Evolutionary conservation across 305 asterid genomes (phyloP).

Genomic region (Petunia hybrid): DNA sequence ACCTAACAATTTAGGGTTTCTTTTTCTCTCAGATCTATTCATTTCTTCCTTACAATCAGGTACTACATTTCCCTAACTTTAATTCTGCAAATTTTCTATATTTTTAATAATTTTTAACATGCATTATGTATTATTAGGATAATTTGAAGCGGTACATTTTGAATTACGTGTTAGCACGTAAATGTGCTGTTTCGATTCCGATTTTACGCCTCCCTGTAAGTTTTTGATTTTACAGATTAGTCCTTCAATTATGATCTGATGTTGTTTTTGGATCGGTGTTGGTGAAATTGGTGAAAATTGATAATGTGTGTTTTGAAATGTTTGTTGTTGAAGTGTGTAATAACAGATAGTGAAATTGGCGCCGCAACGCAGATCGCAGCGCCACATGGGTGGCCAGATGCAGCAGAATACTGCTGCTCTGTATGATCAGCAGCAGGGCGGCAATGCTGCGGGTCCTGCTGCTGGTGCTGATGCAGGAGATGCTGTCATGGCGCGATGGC

Average conservation of each 20-base stretch:
- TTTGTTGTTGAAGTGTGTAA: conserved; percentile 29
- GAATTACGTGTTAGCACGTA: not conserved
- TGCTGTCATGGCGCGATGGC: conserved; percentile 99
- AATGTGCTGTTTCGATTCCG: conserved; percentile 20
- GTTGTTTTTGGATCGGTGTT: not conserved
- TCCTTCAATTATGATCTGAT: not conserved
- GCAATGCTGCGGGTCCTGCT: conserved; percentile 60
- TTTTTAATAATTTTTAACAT: not conserved
- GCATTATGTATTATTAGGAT: conserved; percentile 20
- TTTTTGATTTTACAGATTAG: not conserved
- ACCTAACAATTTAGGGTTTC: too few relatives aligned
- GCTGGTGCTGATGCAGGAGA: conserved; percentile 84
- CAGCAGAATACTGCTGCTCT: conserved; percentile 93
- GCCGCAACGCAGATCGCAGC: conserved; percentile 99
- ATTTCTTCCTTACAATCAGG: too few relatives aligned
- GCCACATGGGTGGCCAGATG: conserved; percentile 99
- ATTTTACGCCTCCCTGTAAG: conserved; percentile 13
- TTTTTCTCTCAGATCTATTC: too few relatives aligned
- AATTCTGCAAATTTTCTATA: not conserved
- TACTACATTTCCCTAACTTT: too few relatives aligned
- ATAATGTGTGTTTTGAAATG: not conserved
- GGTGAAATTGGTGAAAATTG: conserved; percentile 13
- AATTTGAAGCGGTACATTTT: not conserved
- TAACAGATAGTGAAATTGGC: conserved; percentile 94
- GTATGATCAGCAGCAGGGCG: conserved; percentile 83